Evolutionary conservation across 2,329 filamentous ascomycete genomes (phyloP).

Genomic region (Talaromyces sp.): DNA sequence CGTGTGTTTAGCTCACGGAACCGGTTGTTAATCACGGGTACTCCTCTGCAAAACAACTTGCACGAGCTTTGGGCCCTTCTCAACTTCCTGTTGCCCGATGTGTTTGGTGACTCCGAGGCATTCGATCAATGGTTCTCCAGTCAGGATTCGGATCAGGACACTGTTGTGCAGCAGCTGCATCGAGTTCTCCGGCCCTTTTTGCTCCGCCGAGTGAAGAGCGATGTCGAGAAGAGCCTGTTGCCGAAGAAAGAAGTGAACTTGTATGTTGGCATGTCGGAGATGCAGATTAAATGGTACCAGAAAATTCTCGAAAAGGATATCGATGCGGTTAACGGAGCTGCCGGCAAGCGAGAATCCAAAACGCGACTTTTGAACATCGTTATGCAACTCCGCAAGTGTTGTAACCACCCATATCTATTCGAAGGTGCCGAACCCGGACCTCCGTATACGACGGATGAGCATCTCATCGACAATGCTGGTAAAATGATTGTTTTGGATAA

Average conservation of each 20-base stretch:
- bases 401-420: conserved; percentile 96
- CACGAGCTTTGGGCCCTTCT: conserved; percentile 97
- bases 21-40: conserved; percentile 90
- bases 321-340: conserved; percentile 93
- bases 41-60: conserved; percentile 93
- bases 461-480: conserved; percentile 84
- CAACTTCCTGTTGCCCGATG: conserved; percentile 96
- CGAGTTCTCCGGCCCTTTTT: conserved; percentile 89
- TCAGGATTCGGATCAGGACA: conserved; percentile 85
- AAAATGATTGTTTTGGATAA: conserved; percentile 98
- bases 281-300: conserved; percentile 99
- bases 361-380: conserved; percentile 96
- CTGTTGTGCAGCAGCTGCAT: conserved; percentile 92
- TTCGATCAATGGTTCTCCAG: conserved; percentile 98
- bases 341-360: conserved; percentile 95
- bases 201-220: conserved; percentile 89
- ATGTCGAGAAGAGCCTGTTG: conserved; percentile 94
- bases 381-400: conserved; percentile 98
- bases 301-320: conserved; percentile 99
- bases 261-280: conserved; percentile 97
- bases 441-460: conserved; percentile 96
- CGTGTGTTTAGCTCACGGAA: conserved; percentile 94
- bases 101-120: conserved; percentile 92
- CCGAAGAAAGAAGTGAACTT: conserved; percentile 97
- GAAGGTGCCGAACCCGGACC: conserved; percentile 95